Base-by-base conservation (phyloP, 768 basidiomycete species). In the Termitomyces titanicus region DNA sequence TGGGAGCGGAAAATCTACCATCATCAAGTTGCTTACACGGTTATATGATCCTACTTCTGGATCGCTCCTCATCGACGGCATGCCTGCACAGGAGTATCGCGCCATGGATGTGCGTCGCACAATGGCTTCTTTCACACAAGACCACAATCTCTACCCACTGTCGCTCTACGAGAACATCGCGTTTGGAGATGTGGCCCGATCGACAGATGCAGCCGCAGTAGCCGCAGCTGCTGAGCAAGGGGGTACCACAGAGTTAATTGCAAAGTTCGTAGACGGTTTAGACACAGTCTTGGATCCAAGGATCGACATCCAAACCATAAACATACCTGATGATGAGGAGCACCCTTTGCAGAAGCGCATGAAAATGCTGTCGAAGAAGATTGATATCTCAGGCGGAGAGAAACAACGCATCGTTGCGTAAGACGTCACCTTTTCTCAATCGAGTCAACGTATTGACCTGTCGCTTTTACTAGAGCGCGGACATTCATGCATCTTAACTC, bases 1-100 rank as follows among this genome's bases (percentile, higher is more conserved):
- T 57, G 82, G 83, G 5, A 76, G 76, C 50, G 82, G 81, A 1
- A 83, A 83, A 57, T 77, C 79, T 3, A 80, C 81, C 0, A 57
- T 83, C 18, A 66, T 84, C 17, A 80, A 80, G 43, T 66, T 84
- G 12, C 64, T 85, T 4, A 70, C 79, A 0, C 68, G 80, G 1
- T 61, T 83, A 3, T 82, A 79, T 61, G 76, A 80, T 47, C 72
- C 76, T 0, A 70, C 71, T 0, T 64, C 68, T 0, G 83, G 81
- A 0, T 60, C 71, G 7, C 44, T 84, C 5, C 61, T 76, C 15
- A 67, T 84, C 33, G 77, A 84, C 50, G 75, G 72, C 7, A 35
- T 64, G 3, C 70, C 74, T 0, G 72, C 78, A 11, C 54, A 64
- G 2, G 57, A 65, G 0, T 83, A 80, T 37, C 64, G 68, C 10